Evolutionary conservation across 2,329 filamentous ascomycete genomes (phyloP).

Genomic region (Pseudopithomyces chartarum): DNA sequence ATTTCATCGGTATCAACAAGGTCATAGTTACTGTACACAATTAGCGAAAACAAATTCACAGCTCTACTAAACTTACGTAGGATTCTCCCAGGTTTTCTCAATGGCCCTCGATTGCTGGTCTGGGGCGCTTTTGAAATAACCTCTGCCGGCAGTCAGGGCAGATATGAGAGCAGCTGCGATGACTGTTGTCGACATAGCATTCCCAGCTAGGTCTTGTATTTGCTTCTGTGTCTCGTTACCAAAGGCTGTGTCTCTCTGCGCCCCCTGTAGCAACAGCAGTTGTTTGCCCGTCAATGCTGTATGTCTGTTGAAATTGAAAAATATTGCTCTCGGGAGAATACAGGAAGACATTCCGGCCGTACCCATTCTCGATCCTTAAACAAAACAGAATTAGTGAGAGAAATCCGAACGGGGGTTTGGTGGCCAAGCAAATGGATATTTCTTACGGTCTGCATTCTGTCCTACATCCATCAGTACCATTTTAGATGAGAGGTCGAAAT

Average conservation of each 20-base stretch:
- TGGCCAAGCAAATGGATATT: conserved; percentile 65
- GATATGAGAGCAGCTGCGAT: conserved; percentile 67
- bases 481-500: conserved; percentile 64
- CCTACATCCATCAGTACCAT: conserved; percentile 64
- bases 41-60: no score
- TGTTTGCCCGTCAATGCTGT: conserved; percentile 68
- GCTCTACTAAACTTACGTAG: no score
- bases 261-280: conserved; percentile 68
- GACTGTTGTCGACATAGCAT: conserved; percentile 78
- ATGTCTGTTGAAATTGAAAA: conserved; percentile 65
- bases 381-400: no score
- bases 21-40: no score
- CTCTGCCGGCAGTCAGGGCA: conserved; percentile 54
- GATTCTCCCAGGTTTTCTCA: no score
- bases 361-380: no score
- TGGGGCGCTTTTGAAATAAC: conserved; percentile 8
- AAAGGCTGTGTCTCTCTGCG: conserved; percentile 67
- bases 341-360: conserved; percentile 66
- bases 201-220: conserved; percentile 73
- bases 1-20: no score
- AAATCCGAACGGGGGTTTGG: no score
- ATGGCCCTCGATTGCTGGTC: not conserved
- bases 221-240: conserved; percentile 63
- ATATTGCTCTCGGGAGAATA: conserved; percentile 68
- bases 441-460: no score